These are phyloP conservation scores for Pseudevernia furfuracea DNA, from an alignment of 495 filamentous ascomycete species.

Conservation along the genomic window DNA sequence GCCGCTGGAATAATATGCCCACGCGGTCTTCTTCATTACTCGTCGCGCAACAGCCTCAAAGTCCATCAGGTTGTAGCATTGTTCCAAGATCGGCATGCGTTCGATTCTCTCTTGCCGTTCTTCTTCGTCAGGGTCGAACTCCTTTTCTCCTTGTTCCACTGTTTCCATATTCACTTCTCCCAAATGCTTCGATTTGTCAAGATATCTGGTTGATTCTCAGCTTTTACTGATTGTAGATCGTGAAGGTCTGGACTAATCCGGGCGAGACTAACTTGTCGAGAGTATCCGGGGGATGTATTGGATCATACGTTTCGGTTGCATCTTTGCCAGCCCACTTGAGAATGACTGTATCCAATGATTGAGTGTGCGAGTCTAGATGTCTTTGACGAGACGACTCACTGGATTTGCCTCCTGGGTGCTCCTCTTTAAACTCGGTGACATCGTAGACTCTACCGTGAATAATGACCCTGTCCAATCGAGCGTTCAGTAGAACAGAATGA, in stretches of 20 bases:
- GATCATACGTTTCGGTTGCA: slow-evolving; percentile 84
- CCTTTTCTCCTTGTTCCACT: slow-evolving; percentile 65
- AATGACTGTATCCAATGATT: slow-evolving; percentile 38
- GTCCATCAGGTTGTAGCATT: slow-evolving; percentile 92
- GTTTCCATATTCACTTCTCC: slow-evolving; percentile 86
- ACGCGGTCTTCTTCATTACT: slow-evolving; percentile 90
- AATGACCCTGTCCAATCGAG: slow-evolving; percentile 44
- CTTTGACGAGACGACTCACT: slow-evolving; percentile 24
- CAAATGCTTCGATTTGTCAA: slow-evolving; percentile 74
- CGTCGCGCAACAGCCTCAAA: slow-evolving; percentile 83
- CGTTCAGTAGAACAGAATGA: neutral
- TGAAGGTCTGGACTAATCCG: neutral
- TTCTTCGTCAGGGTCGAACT: slow-evolving; percentile 67
- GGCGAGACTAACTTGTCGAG: slow-evolving; percentile 56
- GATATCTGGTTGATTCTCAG: slow-evolving; percentile 9
- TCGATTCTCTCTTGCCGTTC: slow-evolving; percentile 67
- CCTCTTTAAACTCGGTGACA: slow-evolving; percentile 83
- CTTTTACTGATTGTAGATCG: neutral
- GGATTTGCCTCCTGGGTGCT: slow-evolving; percentile 78
- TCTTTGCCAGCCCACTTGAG: slow-evolving; percentile 78
- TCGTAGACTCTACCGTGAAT: slow-evolving; percentile 91
- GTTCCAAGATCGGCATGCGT: slow-evolving; percentile 71
- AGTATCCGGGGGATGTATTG: slow-evolving; percentile 84
- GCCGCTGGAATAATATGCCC: slow-evolving; percentile 94
- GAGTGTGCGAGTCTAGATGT: neutral